Evolutionary conservation across 495 filamentous ascomycete genomes (phyloP), one percentile per base, ranked within the genome.

Genomic region (Xylaria acuta): DNA sequence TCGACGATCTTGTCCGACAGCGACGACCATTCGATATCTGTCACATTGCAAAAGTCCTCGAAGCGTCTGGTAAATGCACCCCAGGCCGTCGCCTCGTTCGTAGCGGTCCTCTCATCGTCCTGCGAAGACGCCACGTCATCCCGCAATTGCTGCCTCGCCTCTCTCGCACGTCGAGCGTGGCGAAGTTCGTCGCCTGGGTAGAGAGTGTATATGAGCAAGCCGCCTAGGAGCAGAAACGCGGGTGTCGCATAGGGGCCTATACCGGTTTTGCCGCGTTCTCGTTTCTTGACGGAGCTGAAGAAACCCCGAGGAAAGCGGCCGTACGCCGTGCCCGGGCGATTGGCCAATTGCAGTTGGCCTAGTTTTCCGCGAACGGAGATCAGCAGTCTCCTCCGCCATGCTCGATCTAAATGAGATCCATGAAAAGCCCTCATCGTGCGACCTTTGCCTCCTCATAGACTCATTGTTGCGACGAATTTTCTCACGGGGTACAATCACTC

Each of bases 1-100:
- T 90, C 89, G 41, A 89, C 88, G 54, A 97, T 86, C 65, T 84
- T 90, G 71, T 91, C 89, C 12, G 88, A 83, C 36, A 97, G 71
- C 5, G 86, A 84, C 36, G 84, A 78, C 88, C 89, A 91, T 64
- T 92, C 88, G 3, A 82, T 72, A 68, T 83, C 82, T 49, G 82
- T 76, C 12, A 86, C 77, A 0, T 87, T 81, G 22, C 87, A 85
- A 63, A 94, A 83, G 16, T 85, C 82, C 56, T 88, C 88, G 62
- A 93, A 87, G 71, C 87, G 88, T 12, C 80, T 80, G 9, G 88
- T 77, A 74, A 94, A 89, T 32, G 80, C 82, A 12, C 84, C 81
- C 91, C 91, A 93, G 14, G 90, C 84, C 11, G 85, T 86, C 41
- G 75, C 67, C 30, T 76, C 62, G 9, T 56, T 25, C 27, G 70